Conservation (phyloP, 768 basidiomycete species). For the Agrocybe praecox region DNA sequence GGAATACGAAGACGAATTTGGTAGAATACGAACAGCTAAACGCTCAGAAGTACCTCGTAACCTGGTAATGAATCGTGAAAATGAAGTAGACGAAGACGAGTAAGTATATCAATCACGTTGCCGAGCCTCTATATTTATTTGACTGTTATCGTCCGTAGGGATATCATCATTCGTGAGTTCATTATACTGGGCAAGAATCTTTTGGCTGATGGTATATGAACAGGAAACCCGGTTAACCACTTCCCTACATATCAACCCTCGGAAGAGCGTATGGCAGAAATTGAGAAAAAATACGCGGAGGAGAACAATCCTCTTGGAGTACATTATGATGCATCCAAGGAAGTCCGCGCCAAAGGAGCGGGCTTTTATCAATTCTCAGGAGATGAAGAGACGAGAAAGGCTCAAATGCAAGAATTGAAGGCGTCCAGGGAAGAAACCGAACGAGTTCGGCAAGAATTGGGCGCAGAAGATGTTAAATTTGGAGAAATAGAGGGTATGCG, state of each 20-base stretch:
- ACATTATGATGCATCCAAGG: conserved; percentile 83
- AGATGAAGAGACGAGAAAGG: conserved; percentile 76
- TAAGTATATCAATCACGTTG: conserved; percentile 31
- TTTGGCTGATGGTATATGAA: conserved; percentile 1
- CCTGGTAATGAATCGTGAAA: conserved; percentile 46
- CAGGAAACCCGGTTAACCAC: conserved; percentile 81
- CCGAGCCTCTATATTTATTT: conserved; percentile 5
- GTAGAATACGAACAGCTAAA: conserved; percentile 67
- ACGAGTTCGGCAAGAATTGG: conserved; percentile 56
- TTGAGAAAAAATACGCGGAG: conserved; percentile 71
- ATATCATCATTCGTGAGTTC: conserved; percentile 57
- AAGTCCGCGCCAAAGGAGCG: conserved; percentile 88
- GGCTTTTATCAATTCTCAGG: conserved; percentile 90
- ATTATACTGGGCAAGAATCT: neutral
- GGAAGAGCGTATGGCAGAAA: conserved; percentile 74
- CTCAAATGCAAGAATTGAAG: conserved; percentile 84
- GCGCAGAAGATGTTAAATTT: conserved; percentile 60
- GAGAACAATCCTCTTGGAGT: conserved; percentile 68
- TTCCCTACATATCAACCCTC: conserved; percentile 91
- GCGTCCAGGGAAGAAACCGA: conserved; percentile 72
- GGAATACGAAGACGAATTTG: conserved; percentile 89
- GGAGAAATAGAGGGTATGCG: conserved; percentile 84
- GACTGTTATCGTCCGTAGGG: conserved; percentile 36
- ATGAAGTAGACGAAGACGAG: conserved; percentile 62
- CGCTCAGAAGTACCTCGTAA: conserved; percentile 80